These are phyloP conservation scores for Taphrina populina DNA, from an alignment of 1,139 yeast genomes.

Conservation along the genomic window DNA sequence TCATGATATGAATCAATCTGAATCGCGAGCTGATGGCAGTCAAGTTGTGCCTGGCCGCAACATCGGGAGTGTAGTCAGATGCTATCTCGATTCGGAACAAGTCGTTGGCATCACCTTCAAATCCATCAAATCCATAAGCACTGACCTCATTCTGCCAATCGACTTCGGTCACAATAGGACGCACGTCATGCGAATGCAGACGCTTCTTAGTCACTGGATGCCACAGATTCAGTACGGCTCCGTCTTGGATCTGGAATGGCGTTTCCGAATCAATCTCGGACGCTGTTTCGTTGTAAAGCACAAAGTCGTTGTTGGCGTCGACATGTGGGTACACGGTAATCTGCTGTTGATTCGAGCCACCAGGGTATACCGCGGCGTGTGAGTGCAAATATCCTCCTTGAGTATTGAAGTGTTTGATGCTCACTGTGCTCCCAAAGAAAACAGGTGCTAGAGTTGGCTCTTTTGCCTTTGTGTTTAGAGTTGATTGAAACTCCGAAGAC, in stretches of 20 bases:
- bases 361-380: slow-evolving; percentile 76
- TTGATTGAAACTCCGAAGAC: slow-evolving; percentile 83
- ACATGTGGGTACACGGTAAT: slow-evolving; percentile 88
- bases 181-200: slow-evolving; percentile 92
- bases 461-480: slow-evolving; percentile 66
- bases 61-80: slow-evolving; percentile 55
- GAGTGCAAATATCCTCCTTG: slow-evolving; percentile 95
- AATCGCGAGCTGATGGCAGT: slow-evolving; percentile 81
- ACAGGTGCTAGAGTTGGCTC: slow-evolving; percentile 71
- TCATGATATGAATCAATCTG: slow-evolving; percentile 83
- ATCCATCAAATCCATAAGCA: slow-evolving; percentile 87
- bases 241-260: slow-evolving; percentile 66
- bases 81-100: slow-evolving; percentile 89
- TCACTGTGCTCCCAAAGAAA: slow-evolving; percentile 77
- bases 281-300: slow-evolving; percentile 54
- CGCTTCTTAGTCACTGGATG: slow-evolving; percentile 73
- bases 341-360: slow-evolving; percentile 95
- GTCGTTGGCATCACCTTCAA: slow-evolving; percentile 92
- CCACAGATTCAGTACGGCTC: slow-evolving; percentile 73
- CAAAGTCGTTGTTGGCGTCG: slow-evolving; percentile 86
- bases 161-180: slow-evolving; percentile 86
- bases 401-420: slow-evolving; percentile 79
- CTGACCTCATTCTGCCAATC: slow-evolving; percentile 97
- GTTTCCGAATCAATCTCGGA: slow-evolving; percentile 41
- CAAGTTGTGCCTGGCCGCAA: slow-evolving; percentile 61